These are phyloP conservation scores for Saccharomyces paradoxus DNA, from an alignment of 805 yeast species.

Conservation along the genomic window DNA sequence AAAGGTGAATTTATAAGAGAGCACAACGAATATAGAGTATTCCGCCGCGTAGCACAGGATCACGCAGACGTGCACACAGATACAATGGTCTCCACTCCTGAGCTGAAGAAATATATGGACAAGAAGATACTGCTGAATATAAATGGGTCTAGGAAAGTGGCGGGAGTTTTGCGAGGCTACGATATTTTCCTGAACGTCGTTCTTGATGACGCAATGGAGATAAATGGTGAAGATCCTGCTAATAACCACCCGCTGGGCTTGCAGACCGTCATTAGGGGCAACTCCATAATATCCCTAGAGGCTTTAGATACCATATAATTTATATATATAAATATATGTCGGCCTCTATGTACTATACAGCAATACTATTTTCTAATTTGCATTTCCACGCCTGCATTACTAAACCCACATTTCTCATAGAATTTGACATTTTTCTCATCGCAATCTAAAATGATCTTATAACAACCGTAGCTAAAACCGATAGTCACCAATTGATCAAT, in stretches of 20 bases:
- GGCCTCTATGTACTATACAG: neutral
- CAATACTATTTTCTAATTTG: constrained; percentile 34
- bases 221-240: constrained; percentile 34
- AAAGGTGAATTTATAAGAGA: neutral
- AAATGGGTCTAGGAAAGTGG: constrained; percentile 68
- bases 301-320: constrained; percentile 29
- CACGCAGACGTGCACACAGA: neutral
- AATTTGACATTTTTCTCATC: constrained; percentile 72
- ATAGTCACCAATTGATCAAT: constrained; percentile 53
- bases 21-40: neutral
- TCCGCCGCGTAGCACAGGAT: neutral
- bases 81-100: constrained; percentile 54
- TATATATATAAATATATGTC: constrained; percentile 12
- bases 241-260: constrained; percentile 55
- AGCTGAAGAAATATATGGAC: constrained; percentile 62
- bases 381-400: constrained; percentile 64
- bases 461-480: constrained; percentile 60
- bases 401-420: constrained; percentile 81
- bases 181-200: constrained; percentile 73
- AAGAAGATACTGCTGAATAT: constrained; percentile 65
- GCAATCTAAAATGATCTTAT: constrained; percentile 86
- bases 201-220: constrained; percentile 63
- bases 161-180: constrained; percentile 79
- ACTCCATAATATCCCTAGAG: constrained; percentile 67
- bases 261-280: constrained; percentile 62